Conservation (phyloP, 2,329 filamentous ascomycete species). For the Macrophomina phaseolina region DNA sequence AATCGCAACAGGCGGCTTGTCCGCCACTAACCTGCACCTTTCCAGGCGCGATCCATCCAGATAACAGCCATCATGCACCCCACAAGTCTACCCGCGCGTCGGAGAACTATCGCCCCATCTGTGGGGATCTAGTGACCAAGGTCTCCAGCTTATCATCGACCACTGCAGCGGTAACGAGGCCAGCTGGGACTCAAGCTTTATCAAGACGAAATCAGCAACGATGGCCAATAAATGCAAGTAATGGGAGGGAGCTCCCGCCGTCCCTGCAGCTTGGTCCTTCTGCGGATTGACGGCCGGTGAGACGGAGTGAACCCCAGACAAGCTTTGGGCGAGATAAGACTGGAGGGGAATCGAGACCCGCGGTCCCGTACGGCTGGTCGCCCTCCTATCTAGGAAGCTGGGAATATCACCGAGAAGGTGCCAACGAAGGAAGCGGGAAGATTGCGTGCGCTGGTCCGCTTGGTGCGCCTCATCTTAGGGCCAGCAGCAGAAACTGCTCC, state of each 20-base stretch:
- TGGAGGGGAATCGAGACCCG: neutral
- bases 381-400: slow-evolving; percentile 23
- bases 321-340: slow-evolving; percentile 13
- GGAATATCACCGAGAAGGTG: slow-evolving; percentile 15
- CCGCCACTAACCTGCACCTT: neutral
- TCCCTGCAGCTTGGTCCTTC: neutral
- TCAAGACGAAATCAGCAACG: slow-evolving; percentile 3
- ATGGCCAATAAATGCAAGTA: slow-evolving; percentile 10
- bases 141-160: slow-evolving; percentile 19
- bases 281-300: neutral
- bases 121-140: slow-evolving; percentile 18
- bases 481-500: neutral
- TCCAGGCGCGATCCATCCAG: neutral
- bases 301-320: neutral
- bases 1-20: neutral
- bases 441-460: neutral
- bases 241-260: slow-evolving; percentile 7
- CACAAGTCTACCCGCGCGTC: slow-evolving; percentile 10
- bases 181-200: neutral
- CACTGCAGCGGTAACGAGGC: slow-evolving; percentile 6
- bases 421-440: neutral
- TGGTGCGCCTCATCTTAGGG: neutral
- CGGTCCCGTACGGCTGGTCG: neutral
- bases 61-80: slow-evolving; percentile 25
- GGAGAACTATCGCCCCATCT: slow-evolving; percentile 7